Evolutionary conservation across 2,329 filamentous ascomycete genomes (phyloP).

Genomic region (Calycina marina): DNA sequence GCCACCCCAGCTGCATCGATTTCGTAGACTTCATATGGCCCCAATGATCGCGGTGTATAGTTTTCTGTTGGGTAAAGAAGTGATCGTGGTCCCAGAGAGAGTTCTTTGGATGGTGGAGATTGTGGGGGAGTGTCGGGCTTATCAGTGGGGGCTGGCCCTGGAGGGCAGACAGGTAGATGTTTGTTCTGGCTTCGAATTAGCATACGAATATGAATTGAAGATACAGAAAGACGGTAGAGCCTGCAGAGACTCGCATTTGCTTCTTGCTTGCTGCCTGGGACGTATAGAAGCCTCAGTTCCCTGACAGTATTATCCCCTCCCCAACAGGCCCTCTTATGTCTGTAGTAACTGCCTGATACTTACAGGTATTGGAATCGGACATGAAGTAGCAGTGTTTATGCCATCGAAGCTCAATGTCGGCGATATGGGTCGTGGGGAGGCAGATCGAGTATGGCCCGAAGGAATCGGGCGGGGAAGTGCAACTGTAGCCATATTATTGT

Average conservation of each 20-base stretch:
- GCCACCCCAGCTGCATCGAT: slow-evolving; percentile 56
- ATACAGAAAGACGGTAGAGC: no score
- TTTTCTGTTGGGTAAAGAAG: slow-evolving; percentile 59
- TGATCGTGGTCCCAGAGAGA: slow-evolving; percentile 44
- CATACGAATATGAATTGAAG: no score
- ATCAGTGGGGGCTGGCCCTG: slow-evolving; percentile 48
- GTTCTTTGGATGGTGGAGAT: slow-evolving; percentile 46
- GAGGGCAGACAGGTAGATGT: slow-evolving; percentile 78
- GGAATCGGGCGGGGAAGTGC: slow-evolving; percentile 20
- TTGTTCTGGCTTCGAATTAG: no score
- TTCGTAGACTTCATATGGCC: slow-evolving; percentile 49
- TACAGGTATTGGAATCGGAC: slow-evolving; percentile 53
- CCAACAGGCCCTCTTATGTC: no score
- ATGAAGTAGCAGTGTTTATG: slow-evolving; percentile 36
- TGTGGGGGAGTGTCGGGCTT: slow-evolving; percentile 47
- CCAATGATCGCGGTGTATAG: slow-evolving; percentile 38
- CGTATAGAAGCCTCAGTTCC: no score
- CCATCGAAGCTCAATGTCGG: slow-evolving; percentile 36
- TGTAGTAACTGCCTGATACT: no score
- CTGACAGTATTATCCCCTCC: no score
- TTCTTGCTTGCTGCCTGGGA: no score
- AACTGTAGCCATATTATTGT: slow-evolving; percentile 23
- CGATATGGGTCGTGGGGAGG: slow-evolving; percentile 32
- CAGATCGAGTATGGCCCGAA: slow-evolving; percentile 14
- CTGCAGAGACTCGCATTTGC: no score